Evolutionary conservation across 2,329 filamentous ascomycete genomes (phyloP).

Genomic region (Emmonsiellopsis sp.): DNA sequence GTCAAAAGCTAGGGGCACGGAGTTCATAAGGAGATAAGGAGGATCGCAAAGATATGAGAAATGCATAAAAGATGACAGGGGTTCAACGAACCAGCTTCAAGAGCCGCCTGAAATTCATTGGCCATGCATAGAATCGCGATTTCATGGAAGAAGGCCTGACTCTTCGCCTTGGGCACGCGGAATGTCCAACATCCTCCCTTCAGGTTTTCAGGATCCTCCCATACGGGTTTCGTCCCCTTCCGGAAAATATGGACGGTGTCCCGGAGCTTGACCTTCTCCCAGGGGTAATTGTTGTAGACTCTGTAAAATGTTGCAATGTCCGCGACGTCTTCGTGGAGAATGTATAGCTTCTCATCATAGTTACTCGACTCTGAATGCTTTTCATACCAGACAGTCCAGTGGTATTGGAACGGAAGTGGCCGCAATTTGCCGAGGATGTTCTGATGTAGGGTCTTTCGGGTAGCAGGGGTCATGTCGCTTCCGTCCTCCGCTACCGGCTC

Average conservation of each 20-base stretch:
- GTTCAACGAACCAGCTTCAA: slow-evolving; percentile 70
- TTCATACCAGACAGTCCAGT: slow-evolving; percentile 42
- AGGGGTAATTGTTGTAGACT: slow-evolving; percentile 72
- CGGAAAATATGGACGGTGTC: slow-evolving; percentile 76
- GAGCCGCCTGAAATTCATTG: slow-evolving; percentile 45
- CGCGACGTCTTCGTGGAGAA: slow-evolving; percentile 31
- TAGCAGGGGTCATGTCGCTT: slow-evolving; percentile 9
- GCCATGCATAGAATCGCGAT: slow-evolving; percentile 27
- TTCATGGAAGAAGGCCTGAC: slow-evolving; percentile 41
- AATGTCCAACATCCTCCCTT: slow-evolving; percentile 89
- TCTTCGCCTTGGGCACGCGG: slow-evolving; percentile 66
- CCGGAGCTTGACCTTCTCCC: slow-evolving; percentile 65
- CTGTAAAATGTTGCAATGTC: slow-evolving; percentile 57
- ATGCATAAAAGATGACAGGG: too few species aligned
- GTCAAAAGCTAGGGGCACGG: too few species aligned
- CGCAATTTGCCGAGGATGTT: slow-evolving; percentile 38
- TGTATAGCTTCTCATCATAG: slow-evolving; percentile 27
- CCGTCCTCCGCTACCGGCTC: slow-evolving; percentile 13
- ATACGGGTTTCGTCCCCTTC: slow-evolving; percentile 64
- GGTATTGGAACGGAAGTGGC: slow-evolving; percentile 38
- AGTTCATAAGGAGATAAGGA: not conserved
- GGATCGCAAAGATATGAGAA: not conserved
- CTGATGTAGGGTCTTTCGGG: slow-evolving; percentile 31
- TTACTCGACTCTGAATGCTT: slow-evolving; percentile 25
- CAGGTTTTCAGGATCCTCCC: slow-evolving; percentile 80